A percentile compares a stretch with the other conserved stretches of the same genome.
phyloP scores from a whole-genome alignment of 257 asterid species.

The Linaria vulgaris region DNA sequence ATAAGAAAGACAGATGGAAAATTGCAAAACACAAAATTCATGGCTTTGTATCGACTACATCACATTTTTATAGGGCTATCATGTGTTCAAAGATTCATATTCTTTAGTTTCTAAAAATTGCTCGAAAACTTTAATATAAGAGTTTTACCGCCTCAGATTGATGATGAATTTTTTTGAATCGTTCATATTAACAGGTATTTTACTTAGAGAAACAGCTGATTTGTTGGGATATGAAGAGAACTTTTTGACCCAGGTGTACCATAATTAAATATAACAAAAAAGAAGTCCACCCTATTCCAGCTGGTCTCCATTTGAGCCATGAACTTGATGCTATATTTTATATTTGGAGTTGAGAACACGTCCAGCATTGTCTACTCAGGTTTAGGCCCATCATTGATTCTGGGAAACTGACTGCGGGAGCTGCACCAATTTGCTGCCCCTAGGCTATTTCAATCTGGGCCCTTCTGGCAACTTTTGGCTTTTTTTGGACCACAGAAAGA shows the following conservation, averaged over 20 bases:
- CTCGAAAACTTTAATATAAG: too few species aligned
- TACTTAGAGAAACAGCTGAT: background rate
- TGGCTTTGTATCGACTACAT: conserved; percentile 19
- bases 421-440: too few species aligned
- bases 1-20: conserved; percentile 22
- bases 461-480: too few species aligned
- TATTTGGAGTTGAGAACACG: background rate
- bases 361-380: background rate
- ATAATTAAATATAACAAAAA: too few species aligned
- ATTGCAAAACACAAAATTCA: conserved; percentile 24
- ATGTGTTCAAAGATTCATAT: conserved; percentile 10
- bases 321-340: background rate
- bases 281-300: background rate
- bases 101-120: conserved; percentile 1
- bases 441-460: too few species aligned
- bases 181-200: background rate
- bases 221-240: background rate
- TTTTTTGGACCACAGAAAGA: too few species aligned
- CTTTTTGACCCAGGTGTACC: background rate
- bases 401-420: too few species aligned
- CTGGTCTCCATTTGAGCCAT: too few species aligned
- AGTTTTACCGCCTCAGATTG: background rate
- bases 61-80: conserved; percentile 24
- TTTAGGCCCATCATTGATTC: too few species aligned
- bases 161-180: too few species aligned